These are phyloP conservation scores for Pleurotus pulmonarius DNA, from an alignment of 768 basidiomycete genomes.

Conservation along the genomic window DNA sequence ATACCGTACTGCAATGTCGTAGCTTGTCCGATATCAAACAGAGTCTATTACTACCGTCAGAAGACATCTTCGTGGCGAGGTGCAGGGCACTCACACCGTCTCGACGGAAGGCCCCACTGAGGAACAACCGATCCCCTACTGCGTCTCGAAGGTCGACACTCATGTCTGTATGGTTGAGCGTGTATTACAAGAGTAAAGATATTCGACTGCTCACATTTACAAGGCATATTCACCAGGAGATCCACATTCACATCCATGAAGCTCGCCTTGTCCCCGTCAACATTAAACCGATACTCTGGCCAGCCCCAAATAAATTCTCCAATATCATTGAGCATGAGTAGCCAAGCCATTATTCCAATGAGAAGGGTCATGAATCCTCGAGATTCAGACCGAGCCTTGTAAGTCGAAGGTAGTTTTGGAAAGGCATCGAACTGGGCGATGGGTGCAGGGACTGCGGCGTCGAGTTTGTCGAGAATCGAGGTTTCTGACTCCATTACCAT, in stretches of 20 bases:
- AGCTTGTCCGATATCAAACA: conserved; percentile 82
- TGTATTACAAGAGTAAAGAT: neutral
- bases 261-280: conserved; percentile 61
- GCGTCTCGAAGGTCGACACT: conserved; percentile 90
- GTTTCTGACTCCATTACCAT: conserved; percentile 21
- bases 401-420: conserved; percentile 78
- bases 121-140: conserved; percentile 86
- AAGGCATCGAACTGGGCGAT: conserved; percentile 82
- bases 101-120: conserved; percentile 73
- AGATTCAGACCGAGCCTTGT: conserved; percentile 74
- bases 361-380: conserved; percentile 81
- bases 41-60: conserved; percentile 39
- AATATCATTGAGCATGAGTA: conserved; percentile 84
- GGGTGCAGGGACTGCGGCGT: conserved; percentile 58
- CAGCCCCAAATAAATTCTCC: conserved; percentile 94
- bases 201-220: conserved; percentile 65
- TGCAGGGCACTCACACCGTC: conserved; percentile 63
- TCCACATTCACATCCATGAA: conserved; percentile 88
- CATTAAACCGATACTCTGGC: conserved; percentile 85
- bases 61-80: neutral
- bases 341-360: conserved; percentile 58
- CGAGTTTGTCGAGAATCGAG: conserved; percentile 58
- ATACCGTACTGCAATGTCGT: conserved; percentile 54
- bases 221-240: conserved; percentile 90
- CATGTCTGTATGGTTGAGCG: conserved; percentile 46